phyloP scores from a whole-genome alignment of 2,329 filamentous ascomycete genomes.

The Diaporthe eres region DNA sequence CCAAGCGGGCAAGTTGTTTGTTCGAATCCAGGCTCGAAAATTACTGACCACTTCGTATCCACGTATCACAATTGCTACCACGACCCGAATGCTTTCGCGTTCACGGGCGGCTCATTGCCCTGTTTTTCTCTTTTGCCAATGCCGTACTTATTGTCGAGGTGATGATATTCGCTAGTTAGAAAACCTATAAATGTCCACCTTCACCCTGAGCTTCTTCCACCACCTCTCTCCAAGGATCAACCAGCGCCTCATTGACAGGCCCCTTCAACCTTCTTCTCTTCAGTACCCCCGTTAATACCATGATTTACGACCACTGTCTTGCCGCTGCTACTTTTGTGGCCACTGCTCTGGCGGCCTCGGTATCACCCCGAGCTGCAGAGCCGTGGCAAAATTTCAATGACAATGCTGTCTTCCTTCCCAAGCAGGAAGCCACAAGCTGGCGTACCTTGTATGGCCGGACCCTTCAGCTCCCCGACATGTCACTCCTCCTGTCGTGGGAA shows the following conservation, averaged over 20 bases:
- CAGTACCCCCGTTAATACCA: not conserved
- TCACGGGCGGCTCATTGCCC: not conserved
- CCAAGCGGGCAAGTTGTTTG: too few species aligned
- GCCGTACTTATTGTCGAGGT: not conserved
- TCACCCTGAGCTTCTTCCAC: not conserved
- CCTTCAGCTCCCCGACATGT: not conserved
- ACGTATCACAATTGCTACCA: not conserved
- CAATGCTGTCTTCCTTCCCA: slow-evolving; percentile 12
- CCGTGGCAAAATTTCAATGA: slow-evolving; percentile 12
- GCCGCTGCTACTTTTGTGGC: not conserved
- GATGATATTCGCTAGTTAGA: not conserved
- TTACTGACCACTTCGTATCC: not conserved
- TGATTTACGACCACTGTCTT: not conserved
- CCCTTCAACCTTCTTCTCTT: not conserved
- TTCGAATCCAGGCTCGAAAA: not conserved
- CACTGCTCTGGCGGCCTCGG: not conserved
- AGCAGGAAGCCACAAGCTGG: not conserved
- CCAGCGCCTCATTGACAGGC: not conserved
- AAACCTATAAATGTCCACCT: not conserved
- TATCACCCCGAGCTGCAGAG: not conserved
- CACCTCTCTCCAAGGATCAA: too few species aligned
- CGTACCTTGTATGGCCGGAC: slow-evolving; percentile 7
- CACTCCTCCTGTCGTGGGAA: slow-evolving; percentile 25
- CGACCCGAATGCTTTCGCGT: not conserved
- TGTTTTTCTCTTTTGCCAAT: not conserved